Base-by-base conservation (phyloP, 495 filamentous ascomycete species). In the Podospora bellae-mahoneyi region DNA sequence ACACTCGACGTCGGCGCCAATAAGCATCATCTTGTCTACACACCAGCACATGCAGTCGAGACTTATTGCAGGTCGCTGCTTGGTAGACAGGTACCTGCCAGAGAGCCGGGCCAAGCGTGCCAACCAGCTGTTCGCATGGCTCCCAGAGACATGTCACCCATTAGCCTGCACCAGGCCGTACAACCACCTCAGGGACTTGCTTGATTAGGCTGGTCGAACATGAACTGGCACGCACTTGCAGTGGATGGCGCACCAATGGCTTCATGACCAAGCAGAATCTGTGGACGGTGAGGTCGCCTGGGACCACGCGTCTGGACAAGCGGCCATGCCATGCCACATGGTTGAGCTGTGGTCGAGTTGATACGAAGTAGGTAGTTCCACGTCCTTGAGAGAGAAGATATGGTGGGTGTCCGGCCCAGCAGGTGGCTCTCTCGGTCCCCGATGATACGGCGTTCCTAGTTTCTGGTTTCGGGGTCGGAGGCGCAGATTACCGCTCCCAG, bases 141-240 rank as follows among this genome's bases (percentile, higher is more conserved):
- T 63, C 61, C 32, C 61, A 63, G 30, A 10, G 54, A 23, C 62
- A 56, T n/a, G 62, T 64, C 62, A 44, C 27, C 26, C 23, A 61
- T n/a, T 13, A 27, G 67, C 60, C 20, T 53, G 61, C 19, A 26
- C 1, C 56, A 1, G 23, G 27, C 20, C 15, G 54, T 39, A 23
- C 44, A 27, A 53, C 56, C 60, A 44, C 18, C 39, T 23, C 32
- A 66, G n/a, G 55, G 68, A 64, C 67, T 66, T 65, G 63, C 68
- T 71, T 27, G 60, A 69, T 70, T 69, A 56, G 71, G 71, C 66
- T 69, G 70, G 66, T 69, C 61, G 57, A 62, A 48, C 66, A 66
- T 23, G 55, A 63, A 64, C 62, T 64, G 64, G 18, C 27, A 62
- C 23, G 30, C 28, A 61, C 59, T 34, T 63, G 61, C 61, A 63